Evolutionary conservation across 2,329 filamentous ascomycete genomes (phyloP), one percentile per base, ranked within the genome.

Genomic region (Arthrobotrys sinensis): DNA sequence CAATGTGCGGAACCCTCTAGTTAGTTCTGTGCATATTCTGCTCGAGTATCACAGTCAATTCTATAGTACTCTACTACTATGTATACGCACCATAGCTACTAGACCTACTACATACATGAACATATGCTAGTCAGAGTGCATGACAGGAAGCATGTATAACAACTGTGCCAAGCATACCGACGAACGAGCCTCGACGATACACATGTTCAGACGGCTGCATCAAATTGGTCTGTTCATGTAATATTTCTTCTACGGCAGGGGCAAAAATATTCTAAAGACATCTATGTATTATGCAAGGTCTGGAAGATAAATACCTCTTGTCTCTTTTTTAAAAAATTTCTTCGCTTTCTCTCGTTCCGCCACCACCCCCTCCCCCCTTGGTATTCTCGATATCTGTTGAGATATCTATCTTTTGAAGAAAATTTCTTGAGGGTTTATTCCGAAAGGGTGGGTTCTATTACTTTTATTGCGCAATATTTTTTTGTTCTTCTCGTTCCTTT

Each of bases 161-260:
- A 60, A 60, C 21, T 32, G 2, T 16, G 73, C 73, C 73, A 77
- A 77, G 73, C 72, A 76, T 76, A 76, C 65, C 57, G 72, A 64
- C 57, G 16, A 55, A 34, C 45, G 48, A 45, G 46, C 46, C 36
- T 75, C 60, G 40, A 60, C 50, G 57, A 57, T 60, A 65, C 73
- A 77, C 73, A 77, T 77, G 73, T 60, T 55, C 66, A 62, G 73
- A 71, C 45, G 11, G 66, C 60, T 45, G 62, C 66, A 71, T 36
- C 66, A 77, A 77, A 77, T 67, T 77, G 73, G 73, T 55, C 50
- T 45, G 57, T 69, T 57, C 50, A 66, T 43, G 40, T 53, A 38
- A 36, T 65, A 43, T 60, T 60, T 60, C 55, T 60, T 66, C 66
- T 66, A 69, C 67, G 43, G 60, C 69, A 73, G 66, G 73, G 73